Evolutionary conservation across 129 eudicot genomes (phyloP), one percentile per base, ranked within the genome.

Genomic region (Oenanthe sinensis): DNA sequence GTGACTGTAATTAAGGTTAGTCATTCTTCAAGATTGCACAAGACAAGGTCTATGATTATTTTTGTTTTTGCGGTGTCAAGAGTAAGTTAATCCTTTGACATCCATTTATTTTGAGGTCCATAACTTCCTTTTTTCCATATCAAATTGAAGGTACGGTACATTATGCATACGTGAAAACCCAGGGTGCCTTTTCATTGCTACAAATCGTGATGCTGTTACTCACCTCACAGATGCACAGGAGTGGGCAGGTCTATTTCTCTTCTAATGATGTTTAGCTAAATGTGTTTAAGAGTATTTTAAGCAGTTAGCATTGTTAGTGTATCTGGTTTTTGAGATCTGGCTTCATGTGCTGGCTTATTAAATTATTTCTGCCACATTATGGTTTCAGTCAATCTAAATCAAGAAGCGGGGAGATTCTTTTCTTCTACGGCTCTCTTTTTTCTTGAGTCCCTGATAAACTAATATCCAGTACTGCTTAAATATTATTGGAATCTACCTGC

Each of bases 171-270:
- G 99, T 65, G 97, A 95, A 86, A 95, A 95, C 81, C 99, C 99
- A 39, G 99, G 97, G 65, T 95, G 99, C 79, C 96, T 95, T 77
- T 95, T 95, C 80, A 91, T 95, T 74, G 99, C 99, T 47, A 95
- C 99, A 60, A 95, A 95, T 79, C 92, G 99, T 79, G 99, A 95
- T 81, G 97, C 99, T 79, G 97, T 92, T 16, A 92, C 97, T 86
- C 97, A 95, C 84, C 94, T 95, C 74, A 95, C 99, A 48, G 96
- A 95, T 82, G 96, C 96, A 85, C 99, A 95, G 85, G 99, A 95
- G 80, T 95, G 99, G 99, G 99, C 99, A 95, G 99, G 98, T 95
- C 80, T 72, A 74, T 44, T 74, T 78, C 79, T 75, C 43, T 40
- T 45, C 63, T 37, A 12, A 52, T 75, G 6, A 14, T 17, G 17